Percentiles rank a stretch among this genome's conserved stretches.
phyloP scores from a whole-genome alignment of 2,329 filamentous ascomycete species.

The Claviceps maximensis region DNA sequence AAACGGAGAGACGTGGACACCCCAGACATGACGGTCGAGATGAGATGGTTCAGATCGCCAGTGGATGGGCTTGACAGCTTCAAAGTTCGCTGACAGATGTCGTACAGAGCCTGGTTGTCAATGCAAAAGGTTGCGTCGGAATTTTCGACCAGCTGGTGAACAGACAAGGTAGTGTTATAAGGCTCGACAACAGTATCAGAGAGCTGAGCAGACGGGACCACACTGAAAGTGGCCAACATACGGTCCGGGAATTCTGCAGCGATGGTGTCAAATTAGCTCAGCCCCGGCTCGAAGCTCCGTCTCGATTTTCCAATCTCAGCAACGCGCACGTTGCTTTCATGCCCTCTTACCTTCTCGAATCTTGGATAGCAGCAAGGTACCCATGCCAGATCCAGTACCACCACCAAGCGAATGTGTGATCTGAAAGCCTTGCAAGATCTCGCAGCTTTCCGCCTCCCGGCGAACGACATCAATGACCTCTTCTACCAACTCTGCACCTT shows the following conservation, averaged over 20 bases:
- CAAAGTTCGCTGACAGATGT: slow-evolving; percentile 99
- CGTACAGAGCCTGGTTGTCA: slow-evolving; percentile 99
- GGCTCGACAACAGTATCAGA: slow-evolving; percentile 99
- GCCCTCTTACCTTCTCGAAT: slow-evolving; percentile 57
- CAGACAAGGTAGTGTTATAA: slow-evolving; percentile 97
- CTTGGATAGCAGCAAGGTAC: slow-evolving; percentile 98
- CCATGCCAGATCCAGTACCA: slow-evolving; percentile 99
- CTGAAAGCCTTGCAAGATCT: slow-evolving; percentile 99
- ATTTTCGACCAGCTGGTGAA: slow-evolving; percentile 99
- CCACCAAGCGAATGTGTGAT: slow-evolving; percentile 99
- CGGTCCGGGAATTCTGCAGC: slow-evolving; percentile 80
- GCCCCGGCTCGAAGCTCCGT: neutral
- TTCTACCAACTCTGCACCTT: slow-evolving; percentile 97
- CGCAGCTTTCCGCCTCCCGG: slow-evolving; percentile 94
- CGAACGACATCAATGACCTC: slow-evolving; percentile 95
- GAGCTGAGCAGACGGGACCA: slow-evolving; percentile 96
- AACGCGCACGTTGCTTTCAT: neutral
- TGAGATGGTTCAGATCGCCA: slow-evolving; percentile 97
- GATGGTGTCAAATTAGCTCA: neutral
- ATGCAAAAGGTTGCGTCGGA: slow-evolving; percentile 99
- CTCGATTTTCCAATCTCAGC: neutral
- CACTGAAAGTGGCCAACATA: slow-evolving; percentile 99
- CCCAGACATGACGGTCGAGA: slow-evolving; percentile 98
- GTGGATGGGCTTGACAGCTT: slow-evolving; percentile 98
- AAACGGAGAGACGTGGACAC: slow-evolving; percentile 97